Conservation (phyloP, 1,139 yeast species). For the Nadsonia starkeyi-henricii region DNA sequence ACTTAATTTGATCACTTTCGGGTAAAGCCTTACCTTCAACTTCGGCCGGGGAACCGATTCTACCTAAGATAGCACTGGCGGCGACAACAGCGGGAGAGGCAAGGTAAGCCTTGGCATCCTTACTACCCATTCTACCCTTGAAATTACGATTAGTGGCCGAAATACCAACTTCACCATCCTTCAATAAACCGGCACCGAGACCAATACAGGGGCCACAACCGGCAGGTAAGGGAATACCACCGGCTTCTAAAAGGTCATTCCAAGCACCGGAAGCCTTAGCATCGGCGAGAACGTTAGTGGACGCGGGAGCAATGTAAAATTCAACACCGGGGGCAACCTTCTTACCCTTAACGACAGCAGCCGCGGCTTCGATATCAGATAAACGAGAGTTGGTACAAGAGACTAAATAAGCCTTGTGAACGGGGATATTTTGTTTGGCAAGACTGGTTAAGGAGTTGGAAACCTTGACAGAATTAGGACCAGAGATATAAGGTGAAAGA, state of each 20-base stretch:
- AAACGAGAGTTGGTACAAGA: slow-evolving; percentile 93
- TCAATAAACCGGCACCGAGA: slow-evolving; percentile 79
- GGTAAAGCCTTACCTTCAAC: slow-evolving; percentile 44
- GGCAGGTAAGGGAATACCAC: slow-evolving; percentile 90
- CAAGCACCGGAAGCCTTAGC: slow-evolving; percentile 89
- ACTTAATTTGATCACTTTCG: slow-evolving; percentile 29
- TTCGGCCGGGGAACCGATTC: slow-evolving; percentile 87
- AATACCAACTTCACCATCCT: slow-evolving; percentile 95
- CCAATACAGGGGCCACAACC: slow-evolving; percentile 99
- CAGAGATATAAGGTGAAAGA: slow-evolving; percentile 82
- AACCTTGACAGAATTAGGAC: slow-evolving; percentile 93
- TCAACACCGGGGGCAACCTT: slow-evolving; percentile 82
- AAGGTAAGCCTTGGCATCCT: slow-evolving; percentile 87
- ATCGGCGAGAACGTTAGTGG: slow-evolving; percentile 80
- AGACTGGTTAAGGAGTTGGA: slow-evolving; percentile 67
- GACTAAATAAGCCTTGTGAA: slow-evolving; percentile 92
- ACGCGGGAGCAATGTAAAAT: slow-evolving; percentile 95
- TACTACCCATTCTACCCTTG: slow-evolving; percentile 98
- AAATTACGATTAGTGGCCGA: slow-evolving; percentile 97
- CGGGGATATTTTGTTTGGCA: slow-evolving; percentile 55
- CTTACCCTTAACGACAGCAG: slow-evolving; percentile 64
- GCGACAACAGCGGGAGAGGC: slow-evolving; percentile 98
- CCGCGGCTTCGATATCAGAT: slow-evolving; percentile 90
- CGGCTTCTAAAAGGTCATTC: slow-evolving; percentile 79
- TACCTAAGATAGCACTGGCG: slow-evolving; percentile 89